Base-by-base conservation (phyloP, 1,284 basidiomycete species). In the Erythrobasidium hasegawianum region DNA sequence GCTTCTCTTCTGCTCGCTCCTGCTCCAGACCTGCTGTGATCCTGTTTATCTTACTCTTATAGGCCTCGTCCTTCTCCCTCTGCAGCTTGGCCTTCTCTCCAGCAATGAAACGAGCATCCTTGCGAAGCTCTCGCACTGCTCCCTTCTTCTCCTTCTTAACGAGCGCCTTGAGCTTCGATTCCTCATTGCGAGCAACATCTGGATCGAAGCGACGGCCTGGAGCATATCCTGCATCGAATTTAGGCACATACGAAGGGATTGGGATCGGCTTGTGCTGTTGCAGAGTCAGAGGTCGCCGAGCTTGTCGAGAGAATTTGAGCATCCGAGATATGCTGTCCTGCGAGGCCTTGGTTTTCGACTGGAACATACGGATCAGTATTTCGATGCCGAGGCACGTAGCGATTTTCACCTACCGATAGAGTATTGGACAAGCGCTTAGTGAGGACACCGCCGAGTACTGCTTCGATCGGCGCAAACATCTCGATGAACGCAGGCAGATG, bases 131-230 rank as follows among this genome's bases (percentile, higher is more conserved):
- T 61, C 95, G 83, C 69, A 99, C 92, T 1, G 96, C 96, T 38
- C 96, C 94, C 81, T 97, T 98, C 76, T 85, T 83, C 81, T 98
- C 96, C 80, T 97, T 88, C 80, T 96, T 96, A 81, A 92, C 87
- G 77, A 95, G 85, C 40, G 86, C 84, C 57, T 88, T 87, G 73
- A 98, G 79, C 79, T 98, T 98, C 69, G 86, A 80, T 0, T 85
- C 84, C 71, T 90, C 89, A 72, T 91, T 93, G 49, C 90, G 86
- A 75, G 96, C 92, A 64, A 85, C 85, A 77, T 99, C 94, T 1
- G 96, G 94, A 78, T 98, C 95, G 75, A 89, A 89, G 64, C 82
- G 81, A 66, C 89, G 81, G 75, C 88, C 89, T 47, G 86, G 89
- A 18, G 90, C 90, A 50, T 86, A 87, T 43, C 86, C 84, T 47